A percentile compares a stretch with the other conserved stretches of the same genome.
Evolutionary conservation across 352 stramenopile species (phyloP).

Genomic region (Nothophytophthora sp.): DNA sequence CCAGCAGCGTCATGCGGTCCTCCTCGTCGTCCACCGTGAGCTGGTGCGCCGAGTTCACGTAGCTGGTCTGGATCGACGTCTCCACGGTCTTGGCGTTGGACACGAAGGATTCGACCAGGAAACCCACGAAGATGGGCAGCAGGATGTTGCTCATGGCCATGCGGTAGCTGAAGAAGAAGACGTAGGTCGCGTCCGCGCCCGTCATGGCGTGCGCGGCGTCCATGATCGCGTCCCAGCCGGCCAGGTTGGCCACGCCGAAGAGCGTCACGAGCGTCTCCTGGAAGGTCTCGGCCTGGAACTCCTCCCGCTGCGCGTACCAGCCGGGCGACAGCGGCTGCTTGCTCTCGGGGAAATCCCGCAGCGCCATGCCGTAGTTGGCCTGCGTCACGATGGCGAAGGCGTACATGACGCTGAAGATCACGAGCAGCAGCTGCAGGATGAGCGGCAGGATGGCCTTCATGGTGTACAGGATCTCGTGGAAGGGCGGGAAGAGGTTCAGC

Average conservation of each 20-base stretch:
- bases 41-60: slow-evolving; percentile 45
- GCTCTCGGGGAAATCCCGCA: slow-evolving; percentile 55
- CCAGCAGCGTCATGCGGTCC: slow-evolving; percentile 55
- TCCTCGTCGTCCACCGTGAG: slow-evolving; percentile 49
- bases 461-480: slow-evolving; percentile 84
- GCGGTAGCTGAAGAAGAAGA: slow-evolving; percentile 86
- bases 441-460: slow-evolving; percentile 85
- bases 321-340: slow-evolving; percentile 49
- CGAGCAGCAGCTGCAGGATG: slow-evolving; percentile 72
- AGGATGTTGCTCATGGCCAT: slow-evolving; percentile 86
- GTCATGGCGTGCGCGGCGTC: slow-evolving; percentile 76
- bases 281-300: slow-evolving; percentile 84
- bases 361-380: slow-evolving; percentile 64
- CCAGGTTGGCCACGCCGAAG: slow-evolving; percentile 74
- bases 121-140: slow-evolving; percentile 85
- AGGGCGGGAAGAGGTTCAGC: slow-evolving; percentile 81
- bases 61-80: slow-evolving; percentile 60
- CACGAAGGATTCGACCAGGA: slow-evolving; percentile 83
- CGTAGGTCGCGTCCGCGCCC: slow-evolving; percentile 51
- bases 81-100: slow-evolving; percentile 76
- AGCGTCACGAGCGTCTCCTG: slow-evolving; percentile 76
- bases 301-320: slow-evolving; percentile 71
- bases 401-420: slow-evolving; percentile 89
- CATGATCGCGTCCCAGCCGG: slow-evolving; percentile 83
- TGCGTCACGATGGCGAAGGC: slow-evolving; percentile 82